A percentile compares a stretch with the other conserved stretches of the same genome.
Conservation (phyloP, 176 grass and related monocot genomes). For the Eremochloa ophiuroides region DNA sequence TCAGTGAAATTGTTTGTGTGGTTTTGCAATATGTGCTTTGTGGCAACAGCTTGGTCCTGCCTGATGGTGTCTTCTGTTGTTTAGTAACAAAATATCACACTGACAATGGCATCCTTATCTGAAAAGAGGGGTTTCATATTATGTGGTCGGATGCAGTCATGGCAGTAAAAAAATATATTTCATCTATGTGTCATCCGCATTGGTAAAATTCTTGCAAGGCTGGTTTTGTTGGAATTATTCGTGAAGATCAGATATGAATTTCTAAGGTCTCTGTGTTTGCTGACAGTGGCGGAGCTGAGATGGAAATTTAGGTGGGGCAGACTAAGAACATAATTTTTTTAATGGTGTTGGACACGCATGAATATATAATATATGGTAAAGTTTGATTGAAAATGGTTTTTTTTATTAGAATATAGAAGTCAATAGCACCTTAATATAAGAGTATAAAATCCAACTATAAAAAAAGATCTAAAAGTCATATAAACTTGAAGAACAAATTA, state of each 20-base stretch:
- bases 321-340: no score
- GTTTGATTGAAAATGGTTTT: neutral
- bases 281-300: no score
- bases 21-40: neutral
- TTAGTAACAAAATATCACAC: neutral
- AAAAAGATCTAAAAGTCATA: neutral
- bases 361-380: no score
- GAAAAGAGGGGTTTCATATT: neutral
- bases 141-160: no score
- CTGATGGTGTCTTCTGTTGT: neutral
- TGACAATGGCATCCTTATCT: neutral
- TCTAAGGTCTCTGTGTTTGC: no score
- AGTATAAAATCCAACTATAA: neutral
- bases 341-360: no score
- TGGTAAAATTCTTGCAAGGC: no score
- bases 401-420: neutral
- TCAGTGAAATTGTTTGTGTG: neutral
- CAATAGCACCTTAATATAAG: neutral
- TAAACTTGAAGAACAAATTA: neutral
- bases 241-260: no score
- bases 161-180: no score
- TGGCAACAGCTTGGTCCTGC: constrained; percentile 2
- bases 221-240: no score
- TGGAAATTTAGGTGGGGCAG: no score
- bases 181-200: no score